phyloP scores from a whole-genome alignment of 2,329 filamentous ascomycete species.

The Huntiella savannae region DNA sequence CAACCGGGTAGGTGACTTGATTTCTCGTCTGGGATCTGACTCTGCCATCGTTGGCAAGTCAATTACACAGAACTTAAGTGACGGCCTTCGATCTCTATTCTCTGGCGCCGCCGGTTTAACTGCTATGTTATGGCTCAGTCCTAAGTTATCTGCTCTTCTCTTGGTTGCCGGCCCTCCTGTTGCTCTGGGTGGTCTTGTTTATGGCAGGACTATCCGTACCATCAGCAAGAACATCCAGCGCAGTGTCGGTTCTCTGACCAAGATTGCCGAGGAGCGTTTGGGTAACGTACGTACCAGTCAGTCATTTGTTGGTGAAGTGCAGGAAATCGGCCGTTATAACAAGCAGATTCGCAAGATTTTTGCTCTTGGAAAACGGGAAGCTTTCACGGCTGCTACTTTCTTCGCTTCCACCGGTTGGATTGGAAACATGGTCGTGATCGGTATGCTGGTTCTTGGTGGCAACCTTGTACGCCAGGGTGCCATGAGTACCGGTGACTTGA shows the following conservation, averaged over 20 bases:
- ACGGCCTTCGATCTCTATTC: slow-evolving; percentile 79
- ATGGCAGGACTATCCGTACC: slow-evolving; percentile 73
- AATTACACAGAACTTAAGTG: slow-evolving; percentile 92
- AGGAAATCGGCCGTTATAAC: slow-evolving; percentile 84
- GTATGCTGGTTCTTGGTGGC: slow-evolving; percentile 75
- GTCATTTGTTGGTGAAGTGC: slow-evolving; percentile 81
- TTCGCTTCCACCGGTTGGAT: slow-evolving; percentile 74
- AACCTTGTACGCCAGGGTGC: slow-evolving; percentile 71
- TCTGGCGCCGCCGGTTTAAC: slow-evolving; percentile 77
- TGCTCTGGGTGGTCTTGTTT: slow-evolving; percentile 76
- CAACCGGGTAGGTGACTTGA: slow-evolving; percentile 87
- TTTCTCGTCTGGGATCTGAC: slow-evolving; percentile 86
- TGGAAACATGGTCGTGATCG: slow-evolving; percentile 90
- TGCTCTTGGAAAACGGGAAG: slow-evolving; percentile 67
- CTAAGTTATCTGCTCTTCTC: slow-evolving; percentile 74
- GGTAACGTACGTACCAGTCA: slow-evolving; percentile 95
- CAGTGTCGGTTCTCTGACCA: slow-evolving; percentile 79
- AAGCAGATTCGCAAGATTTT: slow-evolving; percentile 85
- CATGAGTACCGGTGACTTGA: slow-evolving; percentile 80
- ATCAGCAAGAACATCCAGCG: slow-evolving; percentile 85
- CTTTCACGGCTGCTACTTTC: slow-evolving; percentile 76
- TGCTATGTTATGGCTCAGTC: slow-evolving; percentile 90
- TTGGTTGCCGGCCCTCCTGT: slow-evolving; percentile 79
- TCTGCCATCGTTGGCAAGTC: slow-evolving; percentile 97
- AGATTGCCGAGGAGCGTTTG: slow-evolving; percentile 93